Evolutionary conservation across 106 monocot genomes (phyloP).

Genomic region (Gastrodia elata): DNA sequence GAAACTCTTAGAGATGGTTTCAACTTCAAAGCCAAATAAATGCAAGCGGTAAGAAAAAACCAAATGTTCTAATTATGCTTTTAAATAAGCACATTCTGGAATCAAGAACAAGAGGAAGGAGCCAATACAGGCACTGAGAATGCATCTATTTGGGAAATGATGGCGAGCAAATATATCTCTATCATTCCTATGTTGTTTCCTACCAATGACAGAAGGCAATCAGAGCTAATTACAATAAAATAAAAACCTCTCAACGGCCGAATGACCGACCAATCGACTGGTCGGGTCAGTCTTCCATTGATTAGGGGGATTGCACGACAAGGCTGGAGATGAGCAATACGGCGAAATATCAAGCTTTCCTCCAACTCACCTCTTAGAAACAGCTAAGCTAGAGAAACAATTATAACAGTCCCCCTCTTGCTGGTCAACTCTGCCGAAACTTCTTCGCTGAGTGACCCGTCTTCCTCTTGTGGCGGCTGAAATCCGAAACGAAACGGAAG

Average conservation of each 20-base stretch:
- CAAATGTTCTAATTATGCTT: no score
- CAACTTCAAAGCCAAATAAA: no score
- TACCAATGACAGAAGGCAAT: background rate
- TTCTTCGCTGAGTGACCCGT: constrained; percentile 62
- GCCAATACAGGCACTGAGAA: background rate
- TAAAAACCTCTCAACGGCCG: background rate
- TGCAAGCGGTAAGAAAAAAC: no score
- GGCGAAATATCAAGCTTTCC: no score
- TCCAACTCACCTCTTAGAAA: no score
- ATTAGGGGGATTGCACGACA: no score
- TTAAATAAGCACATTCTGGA: no score
- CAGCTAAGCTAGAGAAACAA: background rate
- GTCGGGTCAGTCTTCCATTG: no score
- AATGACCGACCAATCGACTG: no score
- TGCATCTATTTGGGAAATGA: background rate
- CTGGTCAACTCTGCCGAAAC: constrained; percentile 15
- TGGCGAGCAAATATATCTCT: background rate
- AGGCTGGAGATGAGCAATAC: no score
- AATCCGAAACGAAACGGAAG: constrained; percentile 84
- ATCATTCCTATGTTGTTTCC: background rate
- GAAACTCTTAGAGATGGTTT: no score
- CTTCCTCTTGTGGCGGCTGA: constrained; percentile 88
- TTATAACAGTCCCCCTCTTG: background rate
- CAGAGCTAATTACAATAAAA: constrained; percentile 1
- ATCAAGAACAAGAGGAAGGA: background rate